Conservation (phyloP, 2,329 filamentous ascomycete species). For the Aspergillus bombycis region DNA sequence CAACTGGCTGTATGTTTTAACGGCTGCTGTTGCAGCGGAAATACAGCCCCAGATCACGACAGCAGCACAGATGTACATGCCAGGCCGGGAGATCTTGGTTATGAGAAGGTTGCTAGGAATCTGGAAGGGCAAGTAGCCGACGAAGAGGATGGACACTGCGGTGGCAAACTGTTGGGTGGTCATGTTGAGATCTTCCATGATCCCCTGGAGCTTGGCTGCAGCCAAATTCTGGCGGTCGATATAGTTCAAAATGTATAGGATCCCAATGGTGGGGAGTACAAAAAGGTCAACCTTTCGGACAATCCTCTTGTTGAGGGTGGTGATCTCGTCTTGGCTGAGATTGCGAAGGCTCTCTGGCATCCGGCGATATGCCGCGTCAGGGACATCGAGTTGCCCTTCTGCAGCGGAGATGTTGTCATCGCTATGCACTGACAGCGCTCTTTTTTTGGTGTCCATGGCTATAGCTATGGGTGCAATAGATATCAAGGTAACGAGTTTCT, state of each 20-base stretch:
- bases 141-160: conserved; percentile 31
- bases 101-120: conserved; percentile 55
- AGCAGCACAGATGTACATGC: conserved; percentile 55
- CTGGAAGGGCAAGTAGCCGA: conserved; percentile 33
- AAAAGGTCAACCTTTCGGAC: conserved; percentile 36
- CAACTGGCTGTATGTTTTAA: conserved; percentile 57
- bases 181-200: conserved; percentile 45
- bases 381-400: conserved; percentile 26
- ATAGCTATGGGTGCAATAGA: conserved; percentile 1
- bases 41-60: conserved; percentile 66
- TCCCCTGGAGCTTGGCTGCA: conserved; percentile 45
- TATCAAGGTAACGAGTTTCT: neutral
- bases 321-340: conserved; percentile 27
- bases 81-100: conserved; percentile 56
- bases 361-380: conserved; percentile 17
- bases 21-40: conserved; percentile 59
- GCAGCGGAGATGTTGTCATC: conserved; percentile 26
- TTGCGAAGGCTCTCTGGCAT: conserved; percentile 30
- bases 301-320: conserved; percentile 26
- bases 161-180: conserved; percentile 39
- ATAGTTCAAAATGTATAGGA: conserved; percentile 48
- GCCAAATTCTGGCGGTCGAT: conserved; percentile 45
- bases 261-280: conserved; percentile 36
- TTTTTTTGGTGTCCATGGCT: conserved; percentile 25
- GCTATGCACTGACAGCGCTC: conserved; percentile 1